These are phyloP conservation scores for Rosa persica DNA, from an alignment of 306 rosid genomes.

Conservation along the genomic window DNA sequence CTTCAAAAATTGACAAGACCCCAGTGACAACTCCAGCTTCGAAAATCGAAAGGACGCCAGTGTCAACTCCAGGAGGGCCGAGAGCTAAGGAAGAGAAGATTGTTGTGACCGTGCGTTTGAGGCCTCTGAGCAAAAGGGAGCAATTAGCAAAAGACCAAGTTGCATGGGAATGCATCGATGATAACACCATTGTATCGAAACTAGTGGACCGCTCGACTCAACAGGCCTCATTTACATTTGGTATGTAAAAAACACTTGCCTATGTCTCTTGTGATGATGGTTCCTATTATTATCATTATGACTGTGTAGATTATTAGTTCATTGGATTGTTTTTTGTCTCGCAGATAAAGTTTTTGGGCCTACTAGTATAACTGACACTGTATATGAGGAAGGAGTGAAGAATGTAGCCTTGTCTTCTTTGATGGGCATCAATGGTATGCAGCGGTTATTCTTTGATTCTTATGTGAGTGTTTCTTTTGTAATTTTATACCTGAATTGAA, in stretches of 20 bases:
- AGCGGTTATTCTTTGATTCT: constrained; percentile 23
- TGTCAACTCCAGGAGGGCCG: constrained; percentile 84
- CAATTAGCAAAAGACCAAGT: constrained; percentile 87
- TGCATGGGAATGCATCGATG: constrained; percentile 94
- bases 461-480: not conserved
- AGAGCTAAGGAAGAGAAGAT: constrained; percentile 84
- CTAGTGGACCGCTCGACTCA: constrained; percentile 74
- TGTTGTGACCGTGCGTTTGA: constrained; percentile 88
- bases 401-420: constrained; percentile 86
- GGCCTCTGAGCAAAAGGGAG: constrained; percentile 88
- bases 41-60: constrained; percentile 79
- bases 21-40: constrained; percentile 83
- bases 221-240: constrained; percentile 74
- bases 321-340: constrained; percentile 15
- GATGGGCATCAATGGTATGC: constrained; percentile 86
- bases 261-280: not conserved
- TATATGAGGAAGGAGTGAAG: constrained; percentile 97
- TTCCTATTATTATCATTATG: not conserved
- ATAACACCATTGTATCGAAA: constrained; percentile 64
- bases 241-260: constrained; percentile 39
- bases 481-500: constrained; percentile 6
- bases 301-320: not conserved
- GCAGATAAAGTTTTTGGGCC: constrained; percentile 96
- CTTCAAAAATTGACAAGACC: constrained; percentile 76
- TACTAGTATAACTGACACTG: constrained; percentile 61